phyloP scores from a whole-genome alignment of 2,329 filamentous ascomycete genomes.

The Ilyonectria robusta region DNA sequence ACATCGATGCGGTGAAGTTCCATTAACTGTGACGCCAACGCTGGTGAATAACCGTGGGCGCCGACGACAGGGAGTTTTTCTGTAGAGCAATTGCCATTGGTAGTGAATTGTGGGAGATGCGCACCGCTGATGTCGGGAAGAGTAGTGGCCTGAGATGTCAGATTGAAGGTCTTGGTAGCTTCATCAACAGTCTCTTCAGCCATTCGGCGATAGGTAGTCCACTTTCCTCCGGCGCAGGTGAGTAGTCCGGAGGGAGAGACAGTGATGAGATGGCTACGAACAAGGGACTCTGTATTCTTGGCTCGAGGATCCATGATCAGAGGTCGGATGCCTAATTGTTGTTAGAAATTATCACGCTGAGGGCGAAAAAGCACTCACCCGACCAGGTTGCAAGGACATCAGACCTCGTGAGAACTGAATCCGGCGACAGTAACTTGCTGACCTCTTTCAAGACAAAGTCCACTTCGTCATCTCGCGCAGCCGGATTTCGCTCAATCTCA shows the following conservation, averaged over 20 bases:
- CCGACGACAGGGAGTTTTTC: constrained; percentile 81
- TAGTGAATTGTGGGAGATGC: constrained; percentile 59
- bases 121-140: constrained; percentile 78
- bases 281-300: constrained; percentile 85
- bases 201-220: constrained; percentile 93
- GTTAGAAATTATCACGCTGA: constrained; percentile 30
- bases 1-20: constrained; percentile 55
- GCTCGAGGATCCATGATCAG: constrained; percentile 86
- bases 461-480: constrained; percentile 83
- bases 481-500: constrained; percentile 76
- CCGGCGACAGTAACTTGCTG: constrained; percentile 80
- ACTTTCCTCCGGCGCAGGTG: constrained; percentile 88
- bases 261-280: constrained; percentile 85
- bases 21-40: constrained; percentile 52
- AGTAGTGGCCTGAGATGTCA: constrained; percentile 66
- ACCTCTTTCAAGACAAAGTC: constrained; percentile 87
- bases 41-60: constrained; percentile 76
- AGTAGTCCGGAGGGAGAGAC: constrained; percentile 81
- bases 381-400: constrained; percentile 89
- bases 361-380: constrained; percentile 60
- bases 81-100: constrained; percentile 82
- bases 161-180: constrained; percentile 76
- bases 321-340: constrained; percentile 73
- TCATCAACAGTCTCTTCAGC: constrained; percentile 88
- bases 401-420: constrained; percentile 80